phyloP scores from a whole-genome alignment of 1,284 basidiomycete genomes.

The Naganishia sp. region DNA sequence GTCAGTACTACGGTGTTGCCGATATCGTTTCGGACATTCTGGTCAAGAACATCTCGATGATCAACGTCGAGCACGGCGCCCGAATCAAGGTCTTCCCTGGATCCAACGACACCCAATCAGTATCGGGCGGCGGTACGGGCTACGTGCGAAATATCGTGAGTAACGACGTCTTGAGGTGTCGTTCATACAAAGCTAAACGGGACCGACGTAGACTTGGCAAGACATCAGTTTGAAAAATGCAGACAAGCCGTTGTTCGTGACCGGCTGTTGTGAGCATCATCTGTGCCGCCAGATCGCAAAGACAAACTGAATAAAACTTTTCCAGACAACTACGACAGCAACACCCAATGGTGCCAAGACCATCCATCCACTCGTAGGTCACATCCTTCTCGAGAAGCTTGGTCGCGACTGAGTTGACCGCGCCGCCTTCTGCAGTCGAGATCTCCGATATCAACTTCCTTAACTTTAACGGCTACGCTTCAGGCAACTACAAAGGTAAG shows the following conservation, averaged over 20 bases:
- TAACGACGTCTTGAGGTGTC: conserved; percentile 35
- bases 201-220: conserved; percentile 15
- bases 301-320: no score
- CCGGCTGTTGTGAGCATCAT: conserved; percentile 61
- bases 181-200: not conserved
- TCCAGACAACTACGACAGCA: conserved; percentile 28
- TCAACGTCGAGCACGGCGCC: conserved; percentile 64
- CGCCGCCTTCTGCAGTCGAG: conserved; percentile 59
- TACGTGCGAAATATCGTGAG: conserved; percentile 58
- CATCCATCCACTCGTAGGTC: conserved; percentile 37
- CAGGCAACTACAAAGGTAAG: conserved; percentile 43
- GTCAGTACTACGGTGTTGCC: conserved; percentile 60
- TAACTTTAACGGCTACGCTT: conserved; percentile 63
- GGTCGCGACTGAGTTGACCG: conserved; percentile 54
- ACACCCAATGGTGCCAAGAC: conserved; percentile 34
- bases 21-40: conserved; percentile 70
- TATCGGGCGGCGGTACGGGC: conserved; percentile 62
- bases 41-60: conserved; percentile 62
- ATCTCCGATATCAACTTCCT: conserved; percentile 56
- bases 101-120: conserved; percentile 40
- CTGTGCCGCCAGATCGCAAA: not conserved
- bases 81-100: conserved; percentile 70
- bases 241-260: conserved; percentile 61
- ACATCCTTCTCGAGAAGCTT: not conserved
- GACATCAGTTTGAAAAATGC: conserved; percentile 47